phyloP scores from a whole-genome alignment of 495 filamentous ascomycete genomes.

The Penicillium cataractarum region DNA sequence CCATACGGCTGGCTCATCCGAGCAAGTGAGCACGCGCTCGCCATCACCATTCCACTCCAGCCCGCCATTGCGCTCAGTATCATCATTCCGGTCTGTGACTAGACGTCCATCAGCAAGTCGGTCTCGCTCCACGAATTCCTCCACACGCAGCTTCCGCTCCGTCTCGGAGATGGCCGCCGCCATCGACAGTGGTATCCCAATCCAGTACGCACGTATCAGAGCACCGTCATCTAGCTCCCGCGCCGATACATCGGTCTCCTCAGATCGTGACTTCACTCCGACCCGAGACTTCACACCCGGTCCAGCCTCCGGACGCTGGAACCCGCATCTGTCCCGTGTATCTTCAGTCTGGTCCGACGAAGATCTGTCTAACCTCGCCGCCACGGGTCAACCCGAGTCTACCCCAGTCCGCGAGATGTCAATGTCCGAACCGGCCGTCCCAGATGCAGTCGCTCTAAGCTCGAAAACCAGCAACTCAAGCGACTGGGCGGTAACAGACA shows the following conservation, averaged over 20 bases:
- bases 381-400: constrained; percentile 20
- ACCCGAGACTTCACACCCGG: constrained; percentile 40
- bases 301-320: constrained; percentile 59
- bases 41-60: constrained; percentile 49
- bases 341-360: constrained; percentile 65
- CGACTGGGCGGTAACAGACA: constrained; percentile 50
- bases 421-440: constrained; percentile 24
- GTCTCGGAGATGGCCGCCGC: constrained; percentile 43
- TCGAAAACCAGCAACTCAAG: constrained; percentile 42
- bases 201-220: constrained; percentile 54
- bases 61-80: constrained; percentile 37
- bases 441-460: constrained; percentile 31
- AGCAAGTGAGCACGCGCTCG: constrained; percentile 39
- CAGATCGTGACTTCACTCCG: constrained; percentile 35
- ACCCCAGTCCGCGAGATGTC: constrained; percentile 21
- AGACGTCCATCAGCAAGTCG: constrained; percentile 36
- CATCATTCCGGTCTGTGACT: constrained; percentile 37
- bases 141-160: constrained; percentile 42
- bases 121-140: constrained; percentile 44
- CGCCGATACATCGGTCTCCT: constrained; percentile 42
- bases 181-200: constrained; percentile 45
- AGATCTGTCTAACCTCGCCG: constrained; percentile 16
- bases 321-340: constrained; percentile 74
- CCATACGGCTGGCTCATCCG: constrained; percentile 39
- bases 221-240: constrained; percentile 53